A percentile compares a stretch with the other conserved stretches of the same genome.
Evolutionary conservation across 2,329 filamentous ascomycete species (phyloP).

Genomic region (Neocucurbitaria cava): DNA sequence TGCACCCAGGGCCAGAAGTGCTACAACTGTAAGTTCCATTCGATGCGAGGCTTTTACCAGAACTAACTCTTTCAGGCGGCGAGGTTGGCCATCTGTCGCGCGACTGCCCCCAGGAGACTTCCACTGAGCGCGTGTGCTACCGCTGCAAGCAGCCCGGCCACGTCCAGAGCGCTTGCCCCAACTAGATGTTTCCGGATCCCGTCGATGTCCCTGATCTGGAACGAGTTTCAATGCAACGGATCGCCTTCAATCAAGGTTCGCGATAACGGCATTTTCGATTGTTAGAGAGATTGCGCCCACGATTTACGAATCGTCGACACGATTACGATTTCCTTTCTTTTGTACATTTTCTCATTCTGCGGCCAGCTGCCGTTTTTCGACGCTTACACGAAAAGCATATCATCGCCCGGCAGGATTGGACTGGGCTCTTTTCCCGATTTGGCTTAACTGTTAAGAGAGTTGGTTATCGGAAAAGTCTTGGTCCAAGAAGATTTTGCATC

Average conservation of each 20-base stretch:
- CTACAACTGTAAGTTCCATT: conserved; percentile 82
- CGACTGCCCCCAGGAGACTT: conserved; percentile 93
- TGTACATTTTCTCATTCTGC: conserved; percentile 51
- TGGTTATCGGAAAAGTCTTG: conserved; percentile 45
- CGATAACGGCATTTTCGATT: conserved; percentile 33
- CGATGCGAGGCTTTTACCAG: conserved; percentile 1
- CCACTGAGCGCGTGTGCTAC: conserved; percentile 96
- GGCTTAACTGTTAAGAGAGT: conserved; percentile 43
- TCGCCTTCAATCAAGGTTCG: conserved; percentile 21
- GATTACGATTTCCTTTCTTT: conserved; percentile 47
- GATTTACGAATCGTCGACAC: conserved; percentile 42
- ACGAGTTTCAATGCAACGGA: conserved; percentile 35
- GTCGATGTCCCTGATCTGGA: conserved; percentile 42
- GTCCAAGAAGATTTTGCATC: conserved; percentile 45
- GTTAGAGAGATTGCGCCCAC: conserved; percentile 36
- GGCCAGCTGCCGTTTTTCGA: conserved; percentile 48
- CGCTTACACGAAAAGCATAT: conserved; percentile 48
- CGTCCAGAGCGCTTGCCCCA: conserved; percentile 93
- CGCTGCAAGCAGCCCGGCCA: conserved; percentile 89
- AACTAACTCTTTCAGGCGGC: conserved; percentile 59
- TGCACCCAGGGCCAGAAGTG: conserved; percentile 99
- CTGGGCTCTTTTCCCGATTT: conserved; percentile 43
- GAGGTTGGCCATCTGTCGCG: conserved; percentile 94
- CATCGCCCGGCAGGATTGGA: conserved; percentile 47
- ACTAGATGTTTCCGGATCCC: conserved; percentile 59